Conservation (phyloP, 306 rosid species). For the Cucurbita pepo region DNA sequence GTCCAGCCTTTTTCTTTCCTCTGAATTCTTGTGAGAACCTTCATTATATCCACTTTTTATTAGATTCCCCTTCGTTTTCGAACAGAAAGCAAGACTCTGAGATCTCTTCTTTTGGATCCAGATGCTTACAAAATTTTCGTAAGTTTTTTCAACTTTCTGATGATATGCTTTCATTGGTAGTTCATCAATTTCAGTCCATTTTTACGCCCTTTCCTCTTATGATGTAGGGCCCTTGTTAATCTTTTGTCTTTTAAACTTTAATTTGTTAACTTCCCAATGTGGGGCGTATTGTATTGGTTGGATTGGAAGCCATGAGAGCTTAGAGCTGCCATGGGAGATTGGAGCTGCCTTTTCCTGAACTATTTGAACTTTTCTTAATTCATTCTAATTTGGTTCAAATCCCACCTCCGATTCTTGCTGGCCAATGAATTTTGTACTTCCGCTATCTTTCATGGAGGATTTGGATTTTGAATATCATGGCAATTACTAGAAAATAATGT, state of each 20-base stretch:
- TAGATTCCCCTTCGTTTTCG: neutral
- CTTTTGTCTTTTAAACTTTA: neutral
- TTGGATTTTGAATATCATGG: neutral
- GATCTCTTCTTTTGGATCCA: neutral
- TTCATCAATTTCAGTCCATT: neutral
- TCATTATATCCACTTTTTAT: neutral
- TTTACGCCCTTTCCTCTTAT: neutral
- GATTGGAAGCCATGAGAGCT: constrained; percentile 1
- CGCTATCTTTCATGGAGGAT: neutral
- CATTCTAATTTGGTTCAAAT: neutral
- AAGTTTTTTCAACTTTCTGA: neutral
- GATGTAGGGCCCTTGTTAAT: neutral
- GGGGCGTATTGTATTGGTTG: neutral
- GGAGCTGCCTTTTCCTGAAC: neutral
- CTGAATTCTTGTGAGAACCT: neutral
- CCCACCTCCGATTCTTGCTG: neutral
- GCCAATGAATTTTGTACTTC: neutral
- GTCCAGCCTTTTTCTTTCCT: neutral
- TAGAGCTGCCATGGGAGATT: neutral
- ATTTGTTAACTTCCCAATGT: neutral
- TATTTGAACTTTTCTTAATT: neutral
- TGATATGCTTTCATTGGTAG: neutral
- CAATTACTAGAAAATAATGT: neutral
- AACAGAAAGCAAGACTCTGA: neutral
- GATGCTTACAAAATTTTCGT: neutral